Evolutionary conservation across 2,329 filamentous ascomycete species (phyloP).

Genomic region (Teratosphaeria gauchensis): DNA sequence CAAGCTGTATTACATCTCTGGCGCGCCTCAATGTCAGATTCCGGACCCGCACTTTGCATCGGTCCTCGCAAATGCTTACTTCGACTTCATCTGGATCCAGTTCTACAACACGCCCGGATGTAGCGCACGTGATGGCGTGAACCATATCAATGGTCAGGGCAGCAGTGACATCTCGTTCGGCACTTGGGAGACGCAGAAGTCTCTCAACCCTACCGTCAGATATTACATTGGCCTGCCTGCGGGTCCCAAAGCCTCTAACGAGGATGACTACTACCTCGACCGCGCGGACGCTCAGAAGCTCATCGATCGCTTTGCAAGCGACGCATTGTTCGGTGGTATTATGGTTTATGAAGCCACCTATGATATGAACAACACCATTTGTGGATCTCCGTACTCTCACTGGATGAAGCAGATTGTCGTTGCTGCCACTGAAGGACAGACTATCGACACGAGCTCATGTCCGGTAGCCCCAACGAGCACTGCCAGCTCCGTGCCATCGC

Average conservation of each 20-base stretch:
- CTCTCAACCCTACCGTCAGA: constrained; percentile 37
- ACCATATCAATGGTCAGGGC: constrained; percentile 22
- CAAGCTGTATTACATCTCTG: constrained; percentile 40
- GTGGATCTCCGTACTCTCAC: constrained; percentile 35
- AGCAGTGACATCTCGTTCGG: constrained; percentile 15
- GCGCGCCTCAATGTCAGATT: constrained; percentile 38
- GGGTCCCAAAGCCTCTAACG: constrained; percentile 18
- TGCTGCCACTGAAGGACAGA: constrained; percentile 9
- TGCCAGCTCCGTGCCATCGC: neutral
- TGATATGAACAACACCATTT: constrained; percentile 36
- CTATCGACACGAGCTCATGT: constrained; percentile 8
- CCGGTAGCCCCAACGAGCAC: neutral
- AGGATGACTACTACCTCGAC: constrained; percentile 35
- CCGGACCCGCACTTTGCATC: constrained; percentile 35
- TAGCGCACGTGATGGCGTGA: constrained; percentile 37
- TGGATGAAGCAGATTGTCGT: constrained; percentile 40
- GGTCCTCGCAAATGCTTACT: constrained; percentile 29
- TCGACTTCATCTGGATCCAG: constrained; percentile 37
- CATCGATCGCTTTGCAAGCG: constrained; percentile 33
- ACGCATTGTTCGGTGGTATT: constrained; percentile 44
- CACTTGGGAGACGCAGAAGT: constrained; percentile 4
- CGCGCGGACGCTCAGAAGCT: constrained; percentile 37
- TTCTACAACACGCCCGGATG: constrained; percentile 40
- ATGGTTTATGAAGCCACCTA: constrained; percentile 51
- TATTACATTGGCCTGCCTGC: constrained; percentile 44